Conservation (phyloP, 495 filamentous ascomycete genomes). For the Hypoxylon intermedium region DNA sequence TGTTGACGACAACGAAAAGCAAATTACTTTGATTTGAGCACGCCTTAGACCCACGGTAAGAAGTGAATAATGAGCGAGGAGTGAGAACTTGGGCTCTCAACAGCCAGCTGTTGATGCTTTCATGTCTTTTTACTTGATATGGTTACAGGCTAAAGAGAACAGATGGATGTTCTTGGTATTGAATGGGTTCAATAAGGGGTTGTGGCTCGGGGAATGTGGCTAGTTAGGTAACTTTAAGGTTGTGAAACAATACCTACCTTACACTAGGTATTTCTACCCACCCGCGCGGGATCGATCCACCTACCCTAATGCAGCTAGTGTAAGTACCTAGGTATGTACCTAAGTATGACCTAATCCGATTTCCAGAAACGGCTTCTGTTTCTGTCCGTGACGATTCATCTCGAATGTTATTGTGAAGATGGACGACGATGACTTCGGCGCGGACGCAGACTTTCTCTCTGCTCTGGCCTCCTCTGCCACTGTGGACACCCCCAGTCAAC, state of each 20-base stretch:
- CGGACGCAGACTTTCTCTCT: slow-evolving; percentile 64
- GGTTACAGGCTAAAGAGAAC: slow-evolving; percentile 28
- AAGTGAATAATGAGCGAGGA: slow-evolving; percentile 3
- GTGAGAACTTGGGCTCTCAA: slow-evolving; percentile 25
- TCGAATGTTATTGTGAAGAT: slow-evolving; percentile 31
- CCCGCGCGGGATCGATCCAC: no score
- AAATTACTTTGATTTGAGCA: background rate
- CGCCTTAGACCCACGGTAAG: background rate
- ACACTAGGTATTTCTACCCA: no score
- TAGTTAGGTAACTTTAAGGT: background rate
- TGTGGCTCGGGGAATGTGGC: slow-evolving; percentile 21
- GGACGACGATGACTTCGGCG: slow-evolving; percentile 67
- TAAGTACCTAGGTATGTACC: no score
- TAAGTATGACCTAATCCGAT: no score
- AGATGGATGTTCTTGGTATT: slow-evolving; percentile 22
- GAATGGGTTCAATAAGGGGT: slow-evolving; percentile 26
- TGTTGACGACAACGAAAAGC: background rate
- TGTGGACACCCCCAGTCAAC: slow-evolving; percentile 23
- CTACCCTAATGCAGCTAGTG: no score
- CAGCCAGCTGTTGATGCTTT: slow-evolving; percentile 40
- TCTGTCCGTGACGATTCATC: no score
- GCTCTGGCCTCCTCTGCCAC: slow-evolving; percentile 57
- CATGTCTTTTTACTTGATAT: slow-evolving; percentile 15
- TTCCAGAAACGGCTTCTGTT: no score
- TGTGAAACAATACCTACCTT: no score